These are phyloP conservation scores for Trebouxia gelatinosa DNA, from an alignment of 163 green algal species.

Conservation along the genomic window DNA sequence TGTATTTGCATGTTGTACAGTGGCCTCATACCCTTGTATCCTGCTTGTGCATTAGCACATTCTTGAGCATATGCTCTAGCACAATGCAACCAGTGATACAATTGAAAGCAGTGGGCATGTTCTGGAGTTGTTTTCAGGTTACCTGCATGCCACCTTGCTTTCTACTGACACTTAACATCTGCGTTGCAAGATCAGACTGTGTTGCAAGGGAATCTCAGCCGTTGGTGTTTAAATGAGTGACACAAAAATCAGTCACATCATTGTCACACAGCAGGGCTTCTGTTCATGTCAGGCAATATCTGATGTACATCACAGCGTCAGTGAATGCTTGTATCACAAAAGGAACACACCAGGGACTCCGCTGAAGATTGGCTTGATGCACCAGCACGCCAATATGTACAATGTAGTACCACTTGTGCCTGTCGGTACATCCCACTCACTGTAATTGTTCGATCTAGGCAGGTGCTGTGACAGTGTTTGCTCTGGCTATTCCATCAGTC, in stretches of 20 bases:
- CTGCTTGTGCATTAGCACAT: background rate
- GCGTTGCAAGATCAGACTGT: no score
- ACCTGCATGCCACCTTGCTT: background rate
- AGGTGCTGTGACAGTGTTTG: constrained; percentile 18
- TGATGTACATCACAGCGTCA: background rate
- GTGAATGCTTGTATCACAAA: background rate
- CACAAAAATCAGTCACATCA: background rate
- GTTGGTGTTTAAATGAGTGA: background rate
- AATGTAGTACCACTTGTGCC: background rate
- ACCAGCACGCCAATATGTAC: background rate
- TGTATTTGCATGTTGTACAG: background rate
- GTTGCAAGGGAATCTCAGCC: no score
- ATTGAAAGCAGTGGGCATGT: background rate
- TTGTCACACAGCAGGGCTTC: background rate
- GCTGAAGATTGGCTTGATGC: background rate
- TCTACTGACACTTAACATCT: background rate
- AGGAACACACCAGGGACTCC: background rate
- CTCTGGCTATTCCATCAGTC: constrained; percentile 11
- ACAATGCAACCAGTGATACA: background rate
- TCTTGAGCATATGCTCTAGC: background rate
- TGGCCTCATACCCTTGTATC: background rate
- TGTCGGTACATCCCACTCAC: no score
- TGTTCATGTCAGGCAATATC: background rate
- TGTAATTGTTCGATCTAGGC: no score
- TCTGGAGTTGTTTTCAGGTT: background rate